phyloP scores from a whole-genome alignment of 2,329 filamentous ascomycete genomes.

The Pseudonectria buxi region DNA sequence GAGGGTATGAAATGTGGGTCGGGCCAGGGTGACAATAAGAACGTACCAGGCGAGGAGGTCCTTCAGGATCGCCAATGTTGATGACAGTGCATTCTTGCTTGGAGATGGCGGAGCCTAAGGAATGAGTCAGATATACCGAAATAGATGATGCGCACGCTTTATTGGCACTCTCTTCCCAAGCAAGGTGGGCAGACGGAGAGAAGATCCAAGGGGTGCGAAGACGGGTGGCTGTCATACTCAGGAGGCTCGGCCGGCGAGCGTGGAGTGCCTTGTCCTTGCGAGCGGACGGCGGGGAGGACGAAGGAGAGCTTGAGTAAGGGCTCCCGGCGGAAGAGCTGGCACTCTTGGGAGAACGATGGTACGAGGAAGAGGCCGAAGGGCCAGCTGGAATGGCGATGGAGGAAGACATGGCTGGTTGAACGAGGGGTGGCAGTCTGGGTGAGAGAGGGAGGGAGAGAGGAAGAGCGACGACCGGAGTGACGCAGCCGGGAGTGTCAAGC shows the following conservation, averaged over 20 bases:
- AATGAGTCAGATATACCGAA: conserved; percentile 21
- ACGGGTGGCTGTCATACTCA: conserved; percentile 42
- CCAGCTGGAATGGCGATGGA: conserved; percentile 61
- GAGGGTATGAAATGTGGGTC: neutral
- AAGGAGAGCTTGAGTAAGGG: conserved; percentile 34
- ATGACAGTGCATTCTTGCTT: conserved; percentile 75
- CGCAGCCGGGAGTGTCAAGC: conserved; percentile 6
- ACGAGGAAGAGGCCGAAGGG: conserved; percentile 28
- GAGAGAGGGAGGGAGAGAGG: neutral
- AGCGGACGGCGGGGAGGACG: conserved; percentile 48
- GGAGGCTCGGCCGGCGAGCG: conserved; percentile 52
- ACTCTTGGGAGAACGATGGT: conserved; percentile 38
- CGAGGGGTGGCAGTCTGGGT: conserved; percentile 7
- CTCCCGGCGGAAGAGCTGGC: conserved; percentile 39
- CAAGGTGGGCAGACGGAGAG: neutral
- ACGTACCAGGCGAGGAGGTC: conserved; percentile 63
- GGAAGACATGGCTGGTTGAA: conserved; percentile 48
- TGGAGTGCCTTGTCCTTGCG: conserved; percentile 45
- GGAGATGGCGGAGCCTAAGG: conserved; percentile 61
- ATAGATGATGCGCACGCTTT: neutral
- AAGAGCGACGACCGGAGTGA: conserved; percentile 11
- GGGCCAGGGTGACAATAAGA: conserved; percentile 1
- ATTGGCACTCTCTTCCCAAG: neutral
- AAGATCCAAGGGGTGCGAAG: neutral
- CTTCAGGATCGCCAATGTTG: conserved; percentile 68